These are phyloP conservation scores for Ophiocordyceps camponoti-floridani DNA, from an alignment of 2,329 filamentous ascomycete genomes.

Conservation along the genomic window DNA sequence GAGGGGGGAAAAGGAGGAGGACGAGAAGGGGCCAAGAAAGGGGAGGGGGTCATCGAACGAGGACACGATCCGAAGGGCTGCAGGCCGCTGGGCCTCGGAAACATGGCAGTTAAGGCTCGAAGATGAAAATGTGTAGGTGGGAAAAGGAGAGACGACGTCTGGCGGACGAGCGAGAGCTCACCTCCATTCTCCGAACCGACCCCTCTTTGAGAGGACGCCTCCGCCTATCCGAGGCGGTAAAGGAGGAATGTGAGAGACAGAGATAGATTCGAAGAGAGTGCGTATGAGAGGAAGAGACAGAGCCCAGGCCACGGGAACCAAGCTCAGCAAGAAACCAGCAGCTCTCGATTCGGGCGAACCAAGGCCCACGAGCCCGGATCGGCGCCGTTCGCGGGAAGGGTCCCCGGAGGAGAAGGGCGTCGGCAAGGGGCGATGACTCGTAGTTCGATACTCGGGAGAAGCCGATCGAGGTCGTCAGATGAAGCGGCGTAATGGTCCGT, in stretches of 20 bases:
- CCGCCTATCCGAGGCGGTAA: neutral
- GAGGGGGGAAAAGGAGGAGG: neutral
- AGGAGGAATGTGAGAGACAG: neutral
- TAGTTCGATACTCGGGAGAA: too few relatives aligned
- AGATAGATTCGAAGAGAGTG: too few relatives aligned
- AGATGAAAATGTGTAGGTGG: neutral
- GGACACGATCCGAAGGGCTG: neutral
- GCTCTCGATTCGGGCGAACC: too few relatives aligned
- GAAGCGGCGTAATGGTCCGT: too few relatives aligned
- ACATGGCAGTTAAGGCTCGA: too few relatives aligned
- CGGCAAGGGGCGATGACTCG: too few relatives aligned
- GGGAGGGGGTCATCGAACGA: neutral
- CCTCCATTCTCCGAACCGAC: neutral
- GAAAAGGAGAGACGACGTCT: neutral
- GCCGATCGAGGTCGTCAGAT: too few relatives aligned
- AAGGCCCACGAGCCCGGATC: too few relatives aligned
- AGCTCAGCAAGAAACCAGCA: neutral
- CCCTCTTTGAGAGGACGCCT: neutral
- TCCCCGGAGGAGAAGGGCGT: too few relatives aligned
- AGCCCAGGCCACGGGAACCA: neutral
- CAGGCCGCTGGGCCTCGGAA: neutral
- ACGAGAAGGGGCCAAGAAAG: neutral
- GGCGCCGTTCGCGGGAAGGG: too few relatives aligned
- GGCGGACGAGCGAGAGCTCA: neutral
- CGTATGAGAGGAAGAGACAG: neutral